Evolutionary conservation across 768 basidiomycete species (phyloP).

Genomic region (Cystofilobasidium macerans): DNA sequence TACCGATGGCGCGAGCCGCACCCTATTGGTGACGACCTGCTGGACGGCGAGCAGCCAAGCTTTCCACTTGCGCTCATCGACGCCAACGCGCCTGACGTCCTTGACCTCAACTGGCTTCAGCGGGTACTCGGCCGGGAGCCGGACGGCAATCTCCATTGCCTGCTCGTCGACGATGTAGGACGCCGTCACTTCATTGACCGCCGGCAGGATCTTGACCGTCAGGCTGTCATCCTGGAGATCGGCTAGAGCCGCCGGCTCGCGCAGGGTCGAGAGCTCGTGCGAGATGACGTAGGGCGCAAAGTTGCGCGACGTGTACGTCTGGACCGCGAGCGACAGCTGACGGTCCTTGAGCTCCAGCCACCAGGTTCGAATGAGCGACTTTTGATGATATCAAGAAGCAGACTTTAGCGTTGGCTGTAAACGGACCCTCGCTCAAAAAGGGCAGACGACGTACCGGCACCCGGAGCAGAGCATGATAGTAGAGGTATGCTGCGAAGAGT

Average conservation of each 20-base stretch:
- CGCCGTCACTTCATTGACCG: conserved; percentile 69
- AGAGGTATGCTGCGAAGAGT: conserved; percentile 73
- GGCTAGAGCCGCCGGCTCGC: conserved; percentile 36
- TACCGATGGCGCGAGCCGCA: conserved; percentile 39
- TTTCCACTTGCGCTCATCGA: conserved; percentile 80
- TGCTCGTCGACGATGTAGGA: conserved; percentile 87
- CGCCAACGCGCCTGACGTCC: conserved; percentile 72
- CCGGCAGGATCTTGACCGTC: conserved; percentile 60
- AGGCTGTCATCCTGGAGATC: conserved; percentile 58
- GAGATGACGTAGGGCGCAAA: conserved; percentile 82
- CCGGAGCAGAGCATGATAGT: conserved; percentile 70
- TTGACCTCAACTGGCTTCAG: conserved; percentile 76
- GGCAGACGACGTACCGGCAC: conserved; percentile 47
- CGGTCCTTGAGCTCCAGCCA: conserved; percentile 79
- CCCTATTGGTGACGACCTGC: conserved; percentile 78
- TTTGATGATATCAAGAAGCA: neutral
- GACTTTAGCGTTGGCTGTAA: neutral
- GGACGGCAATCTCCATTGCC: conserved; percentile 72
- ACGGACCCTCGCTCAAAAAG: neutral
- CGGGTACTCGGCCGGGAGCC: conserved; percentile 83
- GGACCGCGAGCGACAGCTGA: conserved; percentile 64
- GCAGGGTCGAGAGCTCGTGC: conserved; percentile 64
- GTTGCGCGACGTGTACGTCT: conserved; percentile 58
- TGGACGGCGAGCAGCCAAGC: conserved; percentile 88
- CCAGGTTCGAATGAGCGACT: conserved; percentile 70